Evolutionary conservation across 768 basidiomycete genomes (phyloP), one percentile per base, ranked within the genome.

Genomic region (Lactifluus subvellereus): DNA sequence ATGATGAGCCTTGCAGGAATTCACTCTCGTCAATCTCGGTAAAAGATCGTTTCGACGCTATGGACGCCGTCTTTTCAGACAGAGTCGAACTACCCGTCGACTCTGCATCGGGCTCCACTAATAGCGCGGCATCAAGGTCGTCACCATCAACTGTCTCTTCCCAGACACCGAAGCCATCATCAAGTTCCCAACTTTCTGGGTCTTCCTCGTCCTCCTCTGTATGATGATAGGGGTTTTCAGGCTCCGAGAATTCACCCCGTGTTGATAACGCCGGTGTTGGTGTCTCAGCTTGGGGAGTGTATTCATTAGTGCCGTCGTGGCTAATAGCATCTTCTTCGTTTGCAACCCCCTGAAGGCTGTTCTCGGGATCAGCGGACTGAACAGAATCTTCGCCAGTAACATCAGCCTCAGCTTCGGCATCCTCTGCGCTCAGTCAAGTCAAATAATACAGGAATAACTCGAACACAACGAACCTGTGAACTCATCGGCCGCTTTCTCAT

Each of bases 121-220:
- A 48, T 22, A 54, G 35, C 6, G 32, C 63, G 20, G 35, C 14
- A 55, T 60, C 59, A 6, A 60, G 35, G 27, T 64, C 59, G 33
- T 64, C 58, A 33, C 58, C 59, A 20, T 55, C 62, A 18, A 55
- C 22, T 11, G 54, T 16, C 13, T 56, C 63, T 6, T 64, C 63
- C 58, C 63, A 60, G n/a, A 20, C 48, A 30, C n/a, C 54, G 33
- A 56, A 42, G 54, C 58, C 54, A 9, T 64, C 63, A 55, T 64
- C 63, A 43, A 64, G 63, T 13, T 64, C 63, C 63, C 63, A 64
- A 56, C 33, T 52, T 27, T 64, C 63, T 42, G 59, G 47, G 20
- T 64, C 59, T 2, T 64, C 62, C 11, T 64, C 62, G 5, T 59
- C 58, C 6, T 56, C 58, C 18, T 54, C 57, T 3, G 57, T 32